phyloP scores from a whole-genome alignment of 1,284 basidiomycete species.

The Puccinia brachypodii region DNA sequence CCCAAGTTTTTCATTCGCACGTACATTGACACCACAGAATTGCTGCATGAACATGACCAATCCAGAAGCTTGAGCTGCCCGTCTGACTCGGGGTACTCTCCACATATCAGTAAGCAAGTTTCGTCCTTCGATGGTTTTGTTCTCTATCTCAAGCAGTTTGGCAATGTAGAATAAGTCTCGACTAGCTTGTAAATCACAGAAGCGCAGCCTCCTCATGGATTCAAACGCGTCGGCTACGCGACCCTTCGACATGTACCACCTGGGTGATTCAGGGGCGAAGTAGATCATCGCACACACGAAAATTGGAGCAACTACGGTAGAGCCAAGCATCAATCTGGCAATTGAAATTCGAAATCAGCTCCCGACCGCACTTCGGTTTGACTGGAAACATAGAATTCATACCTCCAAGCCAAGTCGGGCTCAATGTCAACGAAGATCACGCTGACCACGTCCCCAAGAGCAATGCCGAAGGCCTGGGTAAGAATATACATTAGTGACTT shows the following conservation, averaged over 20 bases:
- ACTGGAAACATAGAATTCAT: background rate
- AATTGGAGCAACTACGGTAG: slow-evolving; percentile 41
- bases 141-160: slow-evolving; percentile 67
- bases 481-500: background rate
- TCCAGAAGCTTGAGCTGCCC: slow-evolving; percentile 62
- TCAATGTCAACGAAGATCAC: slow-evolving; percentile 46
- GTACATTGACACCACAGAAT: slow-evolving; percentile 44
- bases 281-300: slow-evolving; percentile 48
- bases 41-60: slow-evolving; percentile 55
- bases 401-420: slow-evolving; percentile 31
- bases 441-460: slow-evolving; percentile 39
- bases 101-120: slow-evolving; percentile 66
- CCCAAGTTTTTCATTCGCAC: background rate
- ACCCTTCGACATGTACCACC: slow-evolving; percentile 44
- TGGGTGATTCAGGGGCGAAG: slow-evolving; percentile 37
- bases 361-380: background rate
- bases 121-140: slow-evolving; percentile 61
- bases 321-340: slow-evolving; percentile 40
- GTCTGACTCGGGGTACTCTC: slow-evolving; percentile 69
- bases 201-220: slow-evolving; percentile 17
- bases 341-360: background rate
- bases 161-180: slow-evolving; percentile 67
- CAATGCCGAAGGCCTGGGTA: slow-evolving; percentile 47
- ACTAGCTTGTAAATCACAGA: slow-evolving; percentile 39
- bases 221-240: slow-evolving; percentile 5